Conservation (phyloP, 2,329 filamentous ascomycete genomes). For the Dothistroma pini region DNA sequence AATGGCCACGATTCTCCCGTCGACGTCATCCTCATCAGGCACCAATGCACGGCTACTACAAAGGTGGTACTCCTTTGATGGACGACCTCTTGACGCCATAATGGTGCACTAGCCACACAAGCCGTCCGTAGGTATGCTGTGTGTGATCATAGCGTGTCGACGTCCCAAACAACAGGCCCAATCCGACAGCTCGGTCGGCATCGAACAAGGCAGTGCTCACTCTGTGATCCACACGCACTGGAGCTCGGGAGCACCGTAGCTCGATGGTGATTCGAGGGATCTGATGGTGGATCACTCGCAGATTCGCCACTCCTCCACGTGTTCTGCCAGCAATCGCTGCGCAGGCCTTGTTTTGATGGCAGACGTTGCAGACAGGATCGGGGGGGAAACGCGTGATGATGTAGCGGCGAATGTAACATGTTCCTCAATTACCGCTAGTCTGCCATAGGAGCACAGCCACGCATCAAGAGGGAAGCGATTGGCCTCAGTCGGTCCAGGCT, state of each 20-base stretch:
- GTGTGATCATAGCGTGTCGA: background rate
- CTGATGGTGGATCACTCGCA: background rate
- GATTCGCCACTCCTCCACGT: conserved; percentile 7
- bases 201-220: background rate
- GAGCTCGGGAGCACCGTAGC: background rate
- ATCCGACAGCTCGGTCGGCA: background rate
- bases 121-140: background rate
- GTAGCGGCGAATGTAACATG: background rate
- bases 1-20: background rate
- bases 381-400: background rate
- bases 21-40: background rate
- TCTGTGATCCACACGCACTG: background rate
- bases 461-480: background rate
- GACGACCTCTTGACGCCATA: background rate
- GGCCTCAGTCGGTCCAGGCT: background rate
- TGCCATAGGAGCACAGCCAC: background rate
- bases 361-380: background rate
- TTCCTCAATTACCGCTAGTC: background rate
- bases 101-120: conserved; percentile 7
- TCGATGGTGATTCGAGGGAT: background rate
- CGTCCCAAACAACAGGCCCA: background rate
- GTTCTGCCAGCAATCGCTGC: conserved; percentile 9
- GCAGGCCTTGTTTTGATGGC: conserved; percentile 35
- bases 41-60: background rate
- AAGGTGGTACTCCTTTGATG: background rate